Percentiles rank a stretch among this genome's conserved stretches.
These are phyloP conservation scores for Forsythia viridissima DNA, from an alignment of 257 asterid genomes.

Conservation along the genomic window DNA sequence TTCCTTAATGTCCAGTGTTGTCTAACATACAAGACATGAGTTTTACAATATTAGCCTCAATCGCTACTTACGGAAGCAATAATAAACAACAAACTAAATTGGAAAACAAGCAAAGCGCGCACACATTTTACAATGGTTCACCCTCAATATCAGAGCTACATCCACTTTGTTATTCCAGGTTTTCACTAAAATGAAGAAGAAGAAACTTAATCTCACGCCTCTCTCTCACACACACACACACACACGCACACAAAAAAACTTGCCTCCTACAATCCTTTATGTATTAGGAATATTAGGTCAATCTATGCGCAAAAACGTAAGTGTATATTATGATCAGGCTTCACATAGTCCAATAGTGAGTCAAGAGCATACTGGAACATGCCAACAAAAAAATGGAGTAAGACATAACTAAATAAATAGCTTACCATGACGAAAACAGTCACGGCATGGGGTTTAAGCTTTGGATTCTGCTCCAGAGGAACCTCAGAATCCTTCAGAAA, in stretches of 20 bases:
- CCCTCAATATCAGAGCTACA: neutral
- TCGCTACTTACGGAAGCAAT: neutral
- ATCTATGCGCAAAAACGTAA: no score
- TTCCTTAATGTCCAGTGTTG: neutral
- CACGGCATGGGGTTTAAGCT: conserved; percentile 79
- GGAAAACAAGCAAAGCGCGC: neutral
- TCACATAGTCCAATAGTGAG: neutral
- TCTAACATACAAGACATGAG: neutral
- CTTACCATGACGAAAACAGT: conserved; percentile 73
- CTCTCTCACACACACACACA: no score
- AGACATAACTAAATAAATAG: neutral
- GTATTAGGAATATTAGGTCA: neutral
- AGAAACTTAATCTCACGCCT: no score
- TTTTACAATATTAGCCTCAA: neutral
- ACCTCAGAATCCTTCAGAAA: conserved; percentile 64
- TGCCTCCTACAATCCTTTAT: neutral
- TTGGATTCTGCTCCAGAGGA: conserved; percentile 67
- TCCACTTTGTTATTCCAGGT: neutral
- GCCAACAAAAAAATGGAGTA: neutral
- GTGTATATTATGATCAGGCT: neutral
- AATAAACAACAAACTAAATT: no score
- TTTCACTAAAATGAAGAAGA: no score
- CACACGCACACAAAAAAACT: no score
- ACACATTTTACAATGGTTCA: neutral
- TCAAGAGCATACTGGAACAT: neutral